A percentile compares a stretch with the other conserved stretches of the same genome.
Evolutionary conservation across 139 green algal species (phyloP).

Genomic region (Chlamydomonas sp.): DNA sequence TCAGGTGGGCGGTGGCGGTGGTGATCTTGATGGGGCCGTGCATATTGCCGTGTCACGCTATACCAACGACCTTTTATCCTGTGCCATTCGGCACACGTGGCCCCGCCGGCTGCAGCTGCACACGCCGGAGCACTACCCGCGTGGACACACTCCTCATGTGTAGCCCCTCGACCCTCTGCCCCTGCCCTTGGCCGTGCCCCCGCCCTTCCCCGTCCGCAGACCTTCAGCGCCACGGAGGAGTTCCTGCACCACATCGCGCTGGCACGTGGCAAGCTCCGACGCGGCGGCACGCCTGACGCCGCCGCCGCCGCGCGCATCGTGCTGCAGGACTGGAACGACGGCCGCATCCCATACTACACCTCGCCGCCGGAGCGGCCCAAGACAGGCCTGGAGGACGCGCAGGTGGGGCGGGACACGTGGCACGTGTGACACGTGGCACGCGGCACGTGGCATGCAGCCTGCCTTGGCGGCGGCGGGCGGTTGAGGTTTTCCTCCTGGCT

Average conservation of each 20-base stretch:
- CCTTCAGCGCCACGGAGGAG: conserved; percentile 29
- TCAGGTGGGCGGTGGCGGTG: background rate
- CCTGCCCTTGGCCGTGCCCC: background rate
- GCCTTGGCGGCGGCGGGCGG: too few relatives aligned
- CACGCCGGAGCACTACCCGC: too few relatives aligned
- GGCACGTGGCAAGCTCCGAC: conserved; percentile 87
- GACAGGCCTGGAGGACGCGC: conserved; percentile 31
- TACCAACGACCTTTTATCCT: too few relatives aligned
- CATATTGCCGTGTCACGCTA: too few relatives aligned
- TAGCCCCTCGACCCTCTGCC: background rate
- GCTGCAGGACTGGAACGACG: conserved; percentile 96
- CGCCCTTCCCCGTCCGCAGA: background rate
- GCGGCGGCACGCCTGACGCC: conserved; percentile 78
- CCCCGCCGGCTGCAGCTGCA: too few relatives aligned
- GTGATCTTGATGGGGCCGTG: too few relatives aligned
- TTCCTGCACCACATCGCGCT: conserved; percentile 83
- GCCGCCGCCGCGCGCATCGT: conserved; percentile 80
- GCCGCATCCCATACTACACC: conserved; percentile 93
- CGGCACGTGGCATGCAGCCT: too few relatives aligned
- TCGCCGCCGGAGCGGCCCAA: conserved; percentile 68
- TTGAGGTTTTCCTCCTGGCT: too few relatives aligned
- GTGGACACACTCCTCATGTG: too few relatives aligned
- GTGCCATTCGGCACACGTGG: too few relatives aligned
- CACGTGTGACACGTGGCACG: too few relatives aligned
- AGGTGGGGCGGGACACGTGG: conserved; percentile 58